Conservation (phyloP, 2,329 filamentous ascomycete genomes). For the Penicillium sp. region DNA sequence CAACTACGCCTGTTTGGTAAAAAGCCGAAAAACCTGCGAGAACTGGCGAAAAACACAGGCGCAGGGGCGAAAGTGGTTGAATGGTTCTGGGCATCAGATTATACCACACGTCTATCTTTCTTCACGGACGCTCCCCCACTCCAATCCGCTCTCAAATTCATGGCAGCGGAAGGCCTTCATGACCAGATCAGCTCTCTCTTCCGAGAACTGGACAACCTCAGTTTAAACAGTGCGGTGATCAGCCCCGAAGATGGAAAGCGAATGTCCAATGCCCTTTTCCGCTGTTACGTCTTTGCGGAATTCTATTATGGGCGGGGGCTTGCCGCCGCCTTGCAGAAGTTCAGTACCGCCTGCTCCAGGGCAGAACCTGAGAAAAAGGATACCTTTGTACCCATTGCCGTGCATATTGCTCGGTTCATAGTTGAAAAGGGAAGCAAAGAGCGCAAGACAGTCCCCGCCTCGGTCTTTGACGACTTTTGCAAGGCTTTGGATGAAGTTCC, state of each 20-base stretch:
- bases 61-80: constrained; percentile 32
- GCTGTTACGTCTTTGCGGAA: constrained; percentile 32
- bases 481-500: constrained; percentile 22
- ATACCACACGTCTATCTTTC: constrained; percentile 24
- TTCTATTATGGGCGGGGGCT: constrained; percentile 30
- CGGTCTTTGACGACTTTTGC: constrained; percentile 32
- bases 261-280: constrained; percentile 25
- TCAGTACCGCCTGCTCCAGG: constrained; percentile 20
- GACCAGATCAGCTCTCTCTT: constrained; percentile 34
- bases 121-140: constrained; percentile 26
- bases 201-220: constrained; percentile 23
- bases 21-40: constrained; percentile 17
- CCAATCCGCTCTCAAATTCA: constrained; percentile 32
- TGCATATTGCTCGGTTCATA: constrained; percentile 24
- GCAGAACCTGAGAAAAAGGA: constrained; percentile 13
- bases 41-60: constrained; percentile 31
- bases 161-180: constrained; percentile 36
- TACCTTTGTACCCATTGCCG: constrained; percentile 23
- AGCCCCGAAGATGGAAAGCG: constrained; percentile 18
- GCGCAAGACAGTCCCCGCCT: constrained; percentile 22
- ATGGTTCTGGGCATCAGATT: constrained; percentile 40
- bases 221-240: constrained; percentile 25
- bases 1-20: constrained; percentile 30
- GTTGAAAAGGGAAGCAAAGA: constrained; percentile 21
- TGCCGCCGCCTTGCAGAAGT: constrained; percentile 27